Conservation (phyloP, 768 basidiomycete species). For the Russula sp. region DNA sequence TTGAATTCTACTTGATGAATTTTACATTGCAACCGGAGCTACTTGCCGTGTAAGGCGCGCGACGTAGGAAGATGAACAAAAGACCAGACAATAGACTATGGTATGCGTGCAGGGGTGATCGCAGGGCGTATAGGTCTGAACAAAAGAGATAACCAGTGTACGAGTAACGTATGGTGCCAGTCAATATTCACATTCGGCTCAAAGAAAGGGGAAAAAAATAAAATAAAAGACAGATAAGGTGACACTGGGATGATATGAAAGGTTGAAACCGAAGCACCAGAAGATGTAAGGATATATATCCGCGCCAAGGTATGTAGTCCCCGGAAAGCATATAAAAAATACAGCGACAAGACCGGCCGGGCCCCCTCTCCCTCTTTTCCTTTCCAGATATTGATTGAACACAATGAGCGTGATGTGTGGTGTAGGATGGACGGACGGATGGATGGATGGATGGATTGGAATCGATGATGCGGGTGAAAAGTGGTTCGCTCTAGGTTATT, state of each 20-base stretch:
- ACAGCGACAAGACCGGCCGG: slow-evolving; percentile 29
- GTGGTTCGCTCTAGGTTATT: slow-evolving; percentile 45
- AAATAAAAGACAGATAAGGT: slow-evolving; percentile 7
- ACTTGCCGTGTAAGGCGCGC: slow-evolving; percentile 9
- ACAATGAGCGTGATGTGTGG: slow-evolving; percentile 11
- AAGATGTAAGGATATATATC: slow-evolving; percentile 33
- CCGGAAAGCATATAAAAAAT: slow-evolving; percentile 39
- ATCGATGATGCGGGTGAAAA: not conserved
- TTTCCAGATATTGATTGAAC: slow-evolving; percentile 10
- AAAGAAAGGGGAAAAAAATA: not conserved
- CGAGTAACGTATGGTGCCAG: slow-evolving; percentile 22
- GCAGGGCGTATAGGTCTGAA: slow-evolving; percentile 17
- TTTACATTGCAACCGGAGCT: slow-evolving; percentile 28
- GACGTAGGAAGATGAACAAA: slow-evolving; percentile 9
- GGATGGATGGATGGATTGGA: too few relatives aligned
- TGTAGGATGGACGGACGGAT: not conserved
- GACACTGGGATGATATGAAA: slow-evolving; percentile 24
- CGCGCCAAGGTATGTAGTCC: slow-evolving; percentile 32
- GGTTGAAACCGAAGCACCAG: slow-evolving; percentile 36
- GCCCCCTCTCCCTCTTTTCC: not conserved
- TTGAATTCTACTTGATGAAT: slow-evolving; percentile 25
- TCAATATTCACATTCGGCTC: slow-evolving; percentile 13
- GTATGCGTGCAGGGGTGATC: slow-evolving; percentile 25
- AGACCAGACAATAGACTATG: slow-evolving; percentile 24
- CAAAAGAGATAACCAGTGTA: slow-evolving; percentile 17